Conservation (phyloP, 2,329 filamentous ascomycete genomes). For the Aspergillus floridensis region DNA sequence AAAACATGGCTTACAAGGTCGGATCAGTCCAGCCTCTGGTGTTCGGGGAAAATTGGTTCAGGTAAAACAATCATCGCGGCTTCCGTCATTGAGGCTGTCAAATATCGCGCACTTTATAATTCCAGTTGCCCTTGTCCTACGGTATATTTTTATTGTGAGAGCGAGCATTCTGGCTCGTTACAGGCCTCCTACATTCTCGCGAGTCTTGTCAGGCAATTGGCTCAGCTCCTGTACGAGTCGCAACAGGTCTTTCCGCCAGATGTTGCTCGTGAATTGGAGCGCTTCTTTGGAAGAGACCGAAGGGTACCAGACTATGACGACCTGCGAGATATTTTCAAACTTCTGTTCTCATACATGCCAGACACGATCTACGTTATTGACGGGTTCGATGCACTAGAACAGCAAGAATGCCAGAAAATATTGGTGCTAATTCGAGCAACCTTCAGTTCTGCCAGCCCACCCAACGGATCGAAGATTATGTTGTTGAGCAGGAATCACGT, state of each 20-base stretch:
- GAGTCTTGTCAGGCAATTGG: constrained; percentile 22
- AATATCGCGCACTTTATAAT: constrained; percentile 4
- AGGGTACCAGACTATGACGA: constrained; percentile 19
- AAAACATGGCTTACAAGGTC: constrained; percentile 18
- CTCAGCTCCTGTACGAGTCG: constrained; percentile 3
- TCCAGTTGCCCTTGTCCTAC: constrained; percentile 1
- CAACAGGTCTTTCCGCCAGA: background rate
- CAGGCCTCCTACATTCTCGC: constrained; percentile 15
- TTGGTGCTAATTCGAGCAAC: constrained; percentile 11
- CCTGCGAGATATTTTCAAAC: constrained; percentile 14
- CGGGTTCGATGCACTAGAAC: constrained; percentile 18
- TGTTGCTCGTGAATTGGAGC: background rate
- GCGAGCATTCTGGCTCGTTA: constrained; percentile 4
- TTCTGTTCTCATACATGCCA: constrained; percentile 8
- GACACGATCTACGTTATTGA: constrained; percentile 19
- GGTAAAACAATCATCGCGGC: constrained; percentile 18
- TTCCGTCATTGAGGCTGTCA: constrained; percentile 12
- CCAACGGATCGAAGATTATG: constrained; percentile 12
- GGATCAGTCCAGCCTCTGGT: constrained; percentile 17
- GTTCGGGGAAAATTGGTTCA: constrained; percentile 20
- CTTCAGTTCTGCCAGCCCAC: background rate
- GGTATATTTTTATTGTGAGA: constrained; percentile 21
- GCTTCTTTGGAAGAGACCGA: constrained; percentile 15
- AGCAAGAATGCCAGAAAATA: constrained; percentile 6
- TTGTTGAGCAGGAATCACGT: constrained; percentile 24